These are phyloP conservation scores for Botryotinia convoluta DNA, from an alignment of 2,329 filamentous ascomycete genomes.

Conservation along the genomic window DNA sequence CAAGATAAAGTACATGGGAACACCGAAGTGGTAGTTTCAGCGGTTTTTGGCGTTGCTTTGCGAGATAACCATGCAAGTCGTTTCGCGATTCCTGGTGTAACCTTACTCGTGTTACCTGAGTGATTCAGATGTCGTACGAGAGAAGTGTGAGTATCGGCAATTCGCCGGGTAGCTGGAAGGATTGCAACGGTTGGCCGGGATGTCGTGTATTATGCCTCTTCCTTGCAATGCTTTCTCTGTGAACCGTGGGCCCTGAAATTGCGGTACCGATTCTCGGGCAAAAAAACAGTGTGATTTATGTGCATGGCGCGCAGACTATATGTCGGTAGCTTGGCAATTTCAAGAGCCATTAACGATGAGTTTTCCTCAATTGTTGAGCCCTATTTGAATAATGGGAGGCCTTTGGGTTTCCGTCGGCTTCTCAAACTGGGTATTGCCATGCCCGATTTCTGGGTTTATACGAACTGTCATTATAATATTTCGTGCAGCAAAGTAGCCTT, in stretches of 20 bases:
- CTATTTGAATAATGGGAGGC: not conserved
- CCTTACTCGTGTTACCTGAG: not conserved
- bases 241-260: not conserved
- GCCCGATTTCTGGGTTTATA: not conserved
- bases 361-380: not conserved
- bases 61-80: not conserved
- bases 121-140: not conserved
- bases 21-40: not conserved
- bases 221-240: not conserved
- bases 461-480: not conserved
- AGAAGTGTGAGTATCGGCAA: not conserved
- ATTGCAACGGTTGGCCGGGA: not conserved
- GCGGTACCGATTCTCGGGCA: slow-evolving; percentile 6
- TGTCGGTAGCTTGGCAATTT: slow-evolving; percentile 2
- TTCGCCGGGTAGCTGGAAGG: slow-evolving; percentile 11
- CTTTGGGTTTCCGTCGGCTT: not conserved
- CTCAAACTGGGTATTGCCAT: not conserved
- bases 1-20: not conserved
- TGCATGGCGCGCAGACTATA: not conserved
- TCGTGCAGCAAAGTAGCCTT: slow-evolving; percentile 5
- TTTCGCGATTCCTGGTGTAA: not conserved
- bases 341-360: not conserved
- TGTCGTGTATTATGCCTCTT: not conserved
- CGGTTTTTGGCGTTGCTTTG: not conserved
- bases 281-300: not conserved